phyloP scores from a whole-genome alignment of 2,329 filamentous ascomycete genomes.

The Diaporthe sp. region DNA sequence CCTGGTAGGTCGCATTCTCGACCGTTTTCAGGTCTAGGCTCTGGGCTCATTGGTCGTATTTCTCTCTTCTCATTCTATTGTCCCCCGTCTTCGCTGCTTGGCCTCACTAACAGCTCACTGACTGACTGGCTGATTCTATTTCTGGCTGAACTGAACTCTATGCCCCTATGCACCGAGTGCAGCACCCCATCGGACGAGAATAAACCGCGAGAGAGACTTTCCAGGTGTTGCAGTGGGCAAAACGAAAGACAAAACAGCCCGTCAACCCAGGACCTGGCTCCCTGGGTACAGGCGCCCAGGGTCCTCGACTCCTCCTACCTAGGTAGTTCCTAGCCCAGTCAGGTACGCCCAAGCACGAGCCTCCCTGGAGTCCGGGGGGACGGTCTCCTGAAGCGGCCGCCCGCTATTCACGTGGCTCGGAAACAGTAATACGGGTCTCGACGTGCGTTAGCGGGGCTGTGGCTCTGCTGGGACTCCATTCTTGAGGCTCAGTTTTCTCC shows the following conservation, averaged over 20 bases:
- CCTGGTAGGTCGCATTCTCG: not conserved
- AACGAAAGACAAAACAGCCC: not conserved
- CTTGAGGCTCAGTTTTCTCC: constrained; percentile 34
- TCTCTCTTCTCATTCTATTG: not conserved
- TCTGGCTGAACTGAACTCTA: constrained; percentile 11
- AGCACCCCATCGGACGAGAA: not conserved
- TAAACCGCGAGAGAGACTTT: not conserved
- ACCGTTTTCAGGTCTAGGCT: constrained; percentile 18
- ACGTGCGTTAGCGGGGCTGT: constrained; percentile 26
- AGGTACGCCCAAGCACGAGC: constrained; percentile 14
- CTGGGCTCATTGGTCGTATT: not conserved
- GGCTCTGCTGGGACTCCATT: constrained; percentile 36
- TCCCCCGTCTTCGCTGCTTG: not conserved
- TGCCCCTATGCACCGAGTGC: not conserved
- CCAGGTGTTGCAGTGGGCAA: not conserved
- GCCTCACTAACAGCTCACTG: not conserved
- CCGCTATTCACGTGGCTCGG: constrained; percentile 34
- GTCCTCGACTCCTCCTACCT: not conserved
- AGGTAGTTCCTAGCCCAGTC: not conserved
- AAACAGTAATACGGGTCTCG: constrained; percentile 28
- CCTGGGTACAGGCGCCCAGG: not conserved
- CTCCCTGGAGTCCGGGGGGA: constrained; percentile 18
- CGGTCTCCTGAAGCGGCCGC: constrained; percentile 30
- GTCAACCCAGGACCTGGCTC: not conserved
- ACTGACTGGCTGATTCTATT: not conserved